Evolutionary conservation across 2,329 filamentous ascomycete species (phyloP).

Genomic region (Geosmithia putterillii): DNA sequence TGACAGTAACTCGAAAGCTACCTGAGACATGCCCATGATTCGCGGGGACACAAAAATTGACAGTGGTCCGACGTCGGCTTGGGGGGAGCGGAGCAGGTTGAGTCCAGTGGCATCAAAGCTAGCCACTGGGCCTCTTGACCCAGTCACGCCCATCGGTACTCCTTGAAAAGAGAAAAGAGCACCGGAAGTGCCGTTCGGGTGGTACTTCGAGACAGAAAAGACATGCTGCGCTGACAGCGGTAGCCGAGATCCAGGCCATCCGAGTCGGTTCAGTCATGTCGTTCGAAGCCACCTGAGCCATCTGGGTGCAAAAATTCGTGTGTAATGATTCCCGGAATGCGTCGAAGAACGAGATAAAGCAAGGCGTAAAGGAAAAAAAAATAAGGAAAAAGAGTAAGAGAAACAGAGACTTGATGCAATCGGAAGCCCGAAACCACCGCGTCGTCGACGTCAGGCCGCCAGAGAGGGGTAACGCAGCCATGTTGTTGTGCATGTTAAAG

Average conservation of each 20-base stretch:
- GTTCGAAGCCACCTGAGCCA: conserved; percentile 24
- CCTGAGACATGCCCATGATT: not conserved
- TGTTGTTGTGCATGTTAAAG: too few species aligned
- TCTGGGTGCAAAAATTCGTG: conserved; percentile 19
- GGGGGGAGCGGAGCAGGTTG: not conserved
- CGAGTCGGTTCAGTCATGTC: conserved; percentile 3
- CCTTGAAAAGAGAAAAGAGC: conserved; percentile 9
- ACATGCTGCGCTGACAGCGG: not conserved
- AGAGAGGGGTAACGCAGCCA: too few species aligned
- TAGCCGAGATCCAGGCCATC: not conserved
- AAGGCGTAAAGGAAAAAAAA: conserved; percentile 19
- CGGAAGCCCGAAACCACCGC: too few species aligned
- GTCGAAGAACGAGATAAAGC: conserved; percentile 31
- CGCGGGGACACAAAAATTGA: not conserved
- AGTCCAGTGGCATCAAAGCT: not conserved
- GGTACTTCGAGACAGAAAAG: conserved; percentile 3
- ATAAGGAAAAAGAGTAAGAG: too few species aligned
- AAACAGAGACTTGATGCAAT: too few species aligned
- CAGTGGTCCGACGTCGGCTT: not conserved
- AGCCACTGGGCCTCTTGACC: not conserved
- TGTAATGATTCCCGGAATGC: conserved; percentile 14
- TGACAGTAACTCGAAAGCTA: too few species aligned
- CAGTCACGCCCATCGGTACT: too few species aligned
- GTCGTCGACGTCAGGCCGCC: too few species aligned
- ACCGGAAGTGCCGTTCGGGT: conserved; percentile 28